Evolutionary conservation across 805 yeast species (phyloP).

Genomic region (Allodekkera sacchari): DNA sequence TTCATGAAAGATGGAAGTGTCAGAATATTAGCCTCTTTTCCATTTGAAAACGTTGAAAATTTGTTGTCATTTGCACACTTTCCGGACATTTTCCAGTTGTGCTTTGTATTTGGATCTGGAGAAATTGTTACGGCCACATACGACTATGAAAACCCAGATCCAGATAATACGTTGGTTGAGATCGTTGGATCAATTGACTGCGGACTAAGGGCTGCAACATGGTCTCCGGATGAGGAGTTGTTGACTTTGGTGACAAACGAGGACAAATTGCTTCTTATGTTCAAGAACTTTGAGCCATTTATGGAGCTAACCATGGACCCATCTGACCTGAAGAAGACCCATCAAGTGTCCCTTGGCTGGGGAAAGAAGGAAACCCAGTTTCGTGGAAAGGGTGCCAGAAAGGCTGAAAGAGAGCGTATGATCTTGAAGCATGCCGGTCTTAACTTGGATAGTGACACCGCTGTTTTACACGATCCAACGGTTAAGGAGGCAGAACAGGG

Average conservation of each 20-base stretch:
- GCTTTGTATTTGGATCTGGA: slow-evolving; percentile 65
- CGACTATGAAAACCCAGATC: slow-evolving; percentile 31
- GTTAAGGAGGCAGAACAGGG: slow-evolving; percentile 71
- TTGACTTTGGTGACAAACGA: slow-evolving; percentile 60
- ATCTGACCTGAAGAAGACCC: slow-evolving; percentile 58
- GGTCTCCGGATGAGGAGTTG: slow-evolving; percentile 93
- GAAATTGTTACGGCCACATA: slow-evolving; percentile 65
- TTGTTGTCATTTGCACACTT: slow-evolving; percentile 58
- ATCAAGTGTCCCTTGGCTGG: slow-evolving; percentile 97
- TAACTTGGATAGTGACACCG: slow-evolving; percentile 48
- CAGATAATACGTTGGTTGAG: slow-evolving; percentile 51
- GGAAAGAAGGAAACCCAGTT: slow-evolving; percentile 96
- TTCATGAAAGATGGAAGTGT: slow-evolving; percentile 56
- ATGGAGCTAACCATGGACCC: slow-evolving; percentile 51
- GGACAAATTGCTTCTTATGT: slow-evolving; percentile 53
- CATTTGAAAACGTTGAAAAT: slow-evolving; percentile 32
- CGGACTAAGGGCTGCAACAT: slow-evolving; percentile 61
- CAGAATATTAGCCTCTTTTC: slow-evolving; percentile 52
- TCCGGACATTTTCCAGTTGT: slow-evolving; percentile 56
- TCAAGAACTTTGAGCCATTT: slow-evolving; percentile 73
- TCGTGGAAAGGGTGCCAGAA: slow-evolving; percentile 86
- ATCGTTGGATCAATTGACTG: slow-evolving; percentile 80
- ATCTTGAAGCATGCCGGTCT: slow-evolving; percentile 60
- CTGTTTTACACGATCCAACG: slow-evolving; percentile 76
- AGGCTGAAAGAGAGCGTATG: slow-evolving; percentile 53